Conservation (phyloP, 441 rosid genomes). For the Geranium incanum region DNA sequence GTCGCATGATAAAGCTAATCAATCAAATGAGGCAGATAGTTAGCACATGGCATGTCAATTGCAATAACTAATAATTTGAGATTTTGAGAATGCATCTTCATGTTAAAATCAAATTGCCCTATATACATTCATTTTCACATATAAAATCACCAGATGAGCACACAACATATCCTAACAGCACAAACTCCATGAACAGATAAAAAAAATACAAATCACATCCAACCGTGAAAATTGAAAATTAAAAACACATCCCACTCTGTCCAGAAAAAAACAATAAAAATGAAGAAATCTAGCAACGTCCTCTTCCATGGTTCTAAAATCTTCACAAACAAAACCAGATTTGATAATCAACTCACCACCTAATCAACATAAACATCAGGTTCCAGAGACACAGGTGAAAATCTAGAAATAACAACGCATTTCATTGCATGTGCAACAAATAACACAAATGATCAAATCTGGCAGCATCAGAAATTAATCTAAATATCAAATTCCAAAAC, state of each 20-base stretch:
- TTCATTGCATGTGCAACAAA: not conserved
- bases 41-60: not conserved
- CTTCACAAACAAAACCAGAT: not conserved
- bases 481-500: not conserved
- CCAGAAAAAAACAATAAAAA: not conserved
- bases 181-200: not conserved
- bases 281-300: not conserved
- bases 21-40: not conserved
- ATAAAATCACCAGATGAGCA: not conserved
- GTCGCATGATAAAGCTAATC: not conserved
- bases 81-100: not conserved
- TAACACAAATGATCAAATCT: not conserved
- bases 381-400: not conserved
- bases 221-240: not conserved
- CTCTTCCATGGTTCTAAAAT: not conserved
- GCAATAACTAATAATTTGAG: not conserved
- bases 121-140: no score
- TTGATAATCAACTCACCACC: slow-evolving; percentile 1
- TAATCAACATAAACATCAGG: not conserved
- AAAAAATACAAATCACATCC: not conserved
- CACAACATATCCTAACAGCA: not conserved
- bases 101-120: not conserved
- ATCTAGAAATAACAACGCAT: not conserved
- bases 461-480: not conserved
- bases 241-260: not conserved